A percentile compares a stretch with the other conserved stretches of the same genome.
Evolutionary conservation across 2,329 filamentous ascomycete species (phyloP).

Genomic region (Helminthosporium solani): DNA sequence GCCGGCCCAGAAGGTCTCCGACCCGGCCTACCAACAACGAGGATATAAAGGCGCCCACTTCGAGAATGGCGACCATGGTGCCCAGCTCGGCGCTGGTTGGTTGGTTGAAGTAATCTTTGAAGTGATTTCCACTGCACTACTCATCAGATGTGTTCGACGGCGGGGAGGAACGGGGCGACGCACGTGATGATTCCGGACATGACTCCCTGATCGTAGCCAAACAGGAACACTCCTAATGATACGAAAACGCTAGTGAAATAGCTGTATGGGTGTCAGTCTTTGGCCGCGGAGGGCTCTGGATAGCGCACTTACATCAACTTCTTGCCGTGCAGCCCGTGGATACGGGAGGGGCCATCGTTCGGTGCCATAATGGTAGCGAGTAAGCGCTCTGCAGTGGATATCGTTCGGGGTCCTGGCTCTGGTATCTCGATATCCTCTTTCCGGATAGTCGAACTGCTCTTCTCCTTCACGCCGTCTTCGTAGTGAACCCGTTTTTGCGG

Average conservation of each 20-base stretch:
- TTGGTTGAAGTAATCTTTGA: slow-evolving; percentile 89
- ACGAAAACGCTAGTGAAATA: slow-evolving; percentile 95
- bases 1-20: slow-evolving; percentile 86
- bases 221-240: slow-evolving; percentile 82
- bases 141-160: slow-evolving; percentile 30
- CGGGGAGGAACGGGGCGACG: slow-evolving; percentile 32
- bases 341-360: slow-evolving; percentile 66
- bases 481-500: slow-evolving; percentile 71
- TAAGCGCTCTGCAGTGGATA: slow-evolving; percentile 67
- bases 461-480: slow-evolving; percentile 49
- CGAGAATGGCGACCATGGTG: slow-evolving; percentile 96
- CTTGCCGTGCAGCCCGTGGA: slow-evolving; percentile 93
- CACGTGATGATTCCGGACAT: slow-evolving; percentile 79
- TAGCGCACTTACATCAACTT: slow-evolving; percentile 73
- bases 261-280: slow-evolving; percentile 49
- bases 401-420: slow-evolving; percentile 61
- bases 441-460: slow-evolving; percentile 49
- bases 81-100: slow-evolving; percentile 85
- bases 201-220: slow-evolving; percentile 87
- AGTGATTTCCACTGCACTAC: slow-evolving; percentile 70
- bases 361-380: slow-evolving; percentile 84
- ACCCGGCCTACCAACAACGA: slow-evolving; percentile 84
- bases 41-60: slow-evolving; percentile 88
- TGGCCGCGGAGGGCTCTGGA: not conserved
- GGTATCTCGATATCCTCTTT: slow-evolving; percentile 81